phyloP scores from a whole-genome alignment of 371 early-diverging fungal genomes.

The Mortierella sp. region DNA sequence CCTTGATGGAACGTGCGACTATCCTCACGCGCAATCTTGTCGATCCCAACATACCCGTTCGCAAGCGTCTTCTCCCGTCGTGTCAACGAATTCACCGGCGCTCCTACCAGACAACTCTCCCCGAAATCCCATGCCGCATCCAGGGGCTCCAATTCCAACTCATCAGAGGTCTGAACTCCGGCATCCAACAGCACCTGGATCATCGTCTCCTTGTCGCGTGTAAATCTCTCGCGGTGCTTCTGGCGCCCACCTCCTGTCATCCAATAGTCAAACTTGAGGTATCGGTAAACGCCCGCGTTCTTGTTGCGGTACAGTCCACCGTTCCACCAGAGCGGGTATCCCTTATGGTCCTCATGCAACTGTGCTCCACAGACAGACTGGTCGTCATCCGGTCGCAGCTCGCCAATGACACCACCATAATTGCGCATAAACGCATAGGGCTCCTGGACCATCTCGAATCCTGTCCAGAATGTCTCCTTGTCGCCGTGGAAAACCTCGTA shows the following conservation, averaged over 20 bases:
- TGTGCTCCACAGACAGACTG: constrained; percentile 68
- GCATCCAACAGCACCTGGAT: constrained; percentile 9
- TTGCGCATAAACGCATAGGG: constrained; percentile 68
- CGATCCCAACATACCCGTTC: constrained; percentile 32
- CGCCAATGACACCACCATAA: constrained; percentile 69
- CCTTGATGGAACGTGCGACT: not conserved
- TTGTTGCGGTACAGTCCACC: constrained; percentile 66
- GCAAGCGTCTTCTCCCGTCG: constrained; percentile 20
- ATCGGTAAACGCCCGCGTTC: constrained; percentile 56
- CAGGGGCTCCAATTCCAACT: constrained; percentile 18
- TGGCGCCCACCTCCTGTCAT: constrained; percentile 24
- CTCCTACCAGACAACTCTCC: constrained; percentile 38
- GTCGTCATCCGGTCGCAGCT: constrained; percentile 60
- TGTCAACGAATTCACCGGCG: constrained; percentile 13
- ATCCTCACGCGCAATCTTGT: constrained; percentile 29
- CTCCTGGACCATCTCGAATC: constrained; percentile 70
- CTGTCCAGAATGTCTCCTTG: constrained; percentile 76
- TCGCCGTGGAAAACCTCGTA: constrained; percentile 68
- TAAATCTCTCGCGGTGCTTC: constrained; percentile 17
- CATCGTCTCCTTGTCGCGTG: constrained; percentile 11
- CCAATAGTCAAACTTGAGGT: constrained; percentile 56
- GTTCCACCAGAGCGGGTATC: constrained; percentile 66
- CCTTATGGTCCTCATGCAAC: constrained; percentile 60
- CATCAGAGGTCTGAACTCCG: not conserved
- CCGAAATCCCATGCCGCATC: constrained; percentile 39